Base-by-base conservation (phyloP, 2,329 filamentous ascomycete genomes). In the Beauveria australis region DNA sequence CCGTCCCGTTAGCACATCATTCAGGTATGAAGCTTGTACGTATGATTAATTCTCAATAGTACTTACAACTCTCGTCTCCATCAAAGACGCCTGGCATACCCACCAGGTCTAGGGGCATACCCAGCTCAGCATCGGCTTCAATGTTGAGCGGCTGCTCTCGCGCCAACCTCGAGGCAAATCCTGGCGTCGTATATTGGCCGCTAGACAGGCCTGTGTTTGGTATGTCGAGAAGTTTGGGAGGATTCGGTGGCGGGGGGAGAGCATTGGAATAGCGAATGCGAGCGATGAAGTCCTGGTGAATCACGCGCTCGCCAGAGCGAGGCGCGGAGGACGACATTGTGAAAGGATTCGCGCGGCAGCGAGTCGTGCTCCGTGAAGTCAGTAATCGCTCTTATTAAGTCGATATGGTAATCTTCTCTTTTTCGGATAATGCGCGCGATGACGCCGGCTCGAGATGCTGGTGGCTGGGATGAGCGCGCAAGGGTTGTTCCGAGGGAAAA, bases 261-360 rank as follows among this genome's bases (percentile, higher is more conserved):
- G 91, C 88, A 84, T 99, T 99, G 70, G 91, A 92, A 75, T 95
- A 99, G 75, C 94, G 86, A 70, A 97, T 91, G 69, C 92, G 89
- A 65, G 92, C 93, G 72, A 99, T 96, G 76, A 97, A 97, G 76
- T 99, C 94, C 77, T 99, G 94, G 72, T 96, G 91, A 68, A 87
- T 80, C 70, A 84, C 80, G 73, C 84, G 81, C 73, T 84, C 81
- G 72, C 80, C 79, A 64, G 73, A 70, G 67, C 75, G 75, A 67
- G 70, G 66, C 63, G 66, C 69, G 19, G 71, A 68, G 61, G 72
- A 72, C 53, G 72, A 70, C 72, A 74, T 74, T 63, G 41, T 53
- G 56, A 47, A 53, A 30, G 46, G 22, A 30, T 28, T 14, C 22
- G 56, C 53, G 59, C 46, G 6, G 44, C 41, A 66, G 67, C 59